A percentile compares a stretch with the other conserved stretches of the same genome.
Evolutionary conservation across 106 monocot species (phyloP).

Genomic region (Allium sativum): DNA sequence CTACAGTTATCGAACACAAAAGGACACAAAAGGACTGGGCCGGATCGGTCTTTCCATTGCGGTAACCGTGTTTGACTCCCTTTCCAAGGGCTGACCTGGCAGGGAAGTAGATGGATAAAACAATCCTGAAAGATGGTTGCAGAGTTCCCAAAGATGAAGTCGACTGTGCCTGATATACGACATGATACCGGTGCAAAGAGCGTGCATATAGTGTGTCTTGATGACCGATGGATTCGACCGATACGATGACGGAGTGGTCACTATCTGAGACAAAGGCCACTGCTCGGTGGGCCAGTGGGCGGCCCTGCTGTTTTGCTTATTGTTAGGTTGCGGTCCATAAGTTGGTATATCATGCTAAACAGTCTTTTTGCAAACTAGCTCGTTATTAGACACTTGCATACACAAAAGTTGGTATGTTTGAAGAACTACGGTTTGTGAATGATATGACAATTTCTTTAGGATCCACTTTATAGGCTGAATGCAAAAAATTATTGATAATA

Average conservation of each 20-base stretch:
- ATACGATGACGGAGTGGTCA: slow-evolving; percentile 51
- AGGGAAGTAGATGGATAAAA: slow-evolving; percentile 26
- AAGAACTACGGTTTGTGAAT: no score
- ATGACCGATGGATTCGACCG: slow-evolving; percentile 56
- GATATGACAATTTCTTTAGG: no score
- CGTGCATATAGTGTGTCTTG: slow-evolving; percentile 74
- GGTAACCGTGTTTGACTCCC: slow-evolving; percentile 33
- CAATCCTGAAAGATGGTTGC: slow-evolving; percentile 47
- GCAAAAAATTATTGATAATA: no score
- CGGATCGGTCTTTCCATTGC: slow-evolving; percentile 22
- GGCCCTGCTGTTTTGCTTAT: slow-evolving; percentile 79
- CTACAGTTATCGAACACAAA: slow-evolving; percentile 16
- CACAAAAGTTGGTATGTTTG: no score
- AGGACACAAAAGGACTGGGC: slow-evolving; percentile 18
- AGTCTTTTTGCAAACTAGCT: no score
- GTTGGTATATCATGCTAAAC: no score
- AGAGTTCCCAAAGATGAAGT: slow-evolving; percentile 82
- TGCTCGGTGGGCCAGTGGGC: slow-evolving; percentile 57
- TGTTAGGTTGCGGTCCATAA: slow-evolving; percentile 62
- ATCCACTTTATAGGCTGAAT: no score
- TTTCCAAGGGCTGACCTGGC: slow-evolving; percentile 22
- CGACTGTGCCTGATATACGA: slow-evolving; percentile 64
- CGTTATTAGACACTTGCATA: no score
- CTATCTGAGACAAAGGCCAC: slow-evolving; percentile 58
- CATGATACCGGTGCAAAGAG: slow-evolving; percentile 58